These are phyloP conservation scores for Mucuna pruriens DNA, from an alignment of 306 rosid species.

Conservation along the genomic window DNA sequence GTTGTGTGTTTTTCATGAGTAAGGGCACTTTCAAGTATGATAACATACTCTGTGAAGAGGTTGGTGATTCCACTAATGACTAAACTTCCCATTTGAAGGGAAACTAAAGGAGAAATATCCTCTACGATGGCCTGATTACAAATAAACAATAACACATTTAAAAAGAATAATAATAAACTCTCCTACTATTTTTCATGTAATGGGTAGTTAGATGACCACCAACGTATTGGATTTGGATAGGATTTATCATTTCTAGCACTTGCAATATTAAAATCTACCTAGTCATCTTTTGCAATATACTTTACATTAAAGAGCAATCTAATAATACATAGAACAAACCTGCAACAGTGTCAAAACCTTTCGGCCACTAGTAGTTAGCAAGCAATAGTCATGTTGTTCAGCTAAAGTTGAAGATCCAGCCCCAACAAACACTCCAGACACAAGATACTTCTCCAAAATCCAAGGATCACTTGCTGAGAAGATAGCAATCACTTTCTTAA, in stretches of 20 bases:
- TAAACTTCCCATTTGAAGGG: conserved; percentile 62
- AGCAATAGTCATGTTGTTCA: conserved; percentile 60
- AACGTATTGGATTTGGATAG: too few relatives aligned
- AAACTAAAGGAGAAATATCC: conserved; percentile 57
- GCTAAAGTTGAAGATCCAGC: conserved; percentile 44
- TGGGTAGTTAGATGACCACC: background rate
- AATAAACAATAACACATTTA: background rate
- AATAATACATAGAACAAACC: conserved; percentile 49
- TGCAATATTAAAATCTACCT: background rate
- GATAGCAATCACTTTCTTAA: conserved; percentile 60
- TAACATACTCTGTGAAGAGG: conserved; percentile 59
- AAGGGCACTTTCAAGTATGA: conserved; percentile 59
- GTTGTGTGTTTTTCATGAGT: conserved; percentile 35
- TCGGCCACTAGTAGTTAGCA: conserved; percentile 73
- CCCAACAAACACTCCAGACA: conserved; percentile 58
- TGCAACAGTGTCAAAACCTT: conserved; percentile 69
- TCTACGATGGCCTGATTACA: conserved; percentile 53
- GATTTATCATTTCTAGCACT: background rate
- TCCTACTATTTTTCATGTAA: background rate
- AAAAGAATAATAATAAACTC: background rate
- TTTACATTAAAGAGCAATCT: background rate
- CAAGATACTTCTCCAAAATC: conserved; percentile 70
- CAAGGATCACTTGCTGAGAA: conserved; percentile 68
- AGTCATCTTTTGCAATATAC: background rate
- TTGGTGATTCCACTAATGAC: conserved; percentile 53